Evolutionary conservation across 208 protist species (phyloP).

Genomic region (Porcisia deanei): DNA sequence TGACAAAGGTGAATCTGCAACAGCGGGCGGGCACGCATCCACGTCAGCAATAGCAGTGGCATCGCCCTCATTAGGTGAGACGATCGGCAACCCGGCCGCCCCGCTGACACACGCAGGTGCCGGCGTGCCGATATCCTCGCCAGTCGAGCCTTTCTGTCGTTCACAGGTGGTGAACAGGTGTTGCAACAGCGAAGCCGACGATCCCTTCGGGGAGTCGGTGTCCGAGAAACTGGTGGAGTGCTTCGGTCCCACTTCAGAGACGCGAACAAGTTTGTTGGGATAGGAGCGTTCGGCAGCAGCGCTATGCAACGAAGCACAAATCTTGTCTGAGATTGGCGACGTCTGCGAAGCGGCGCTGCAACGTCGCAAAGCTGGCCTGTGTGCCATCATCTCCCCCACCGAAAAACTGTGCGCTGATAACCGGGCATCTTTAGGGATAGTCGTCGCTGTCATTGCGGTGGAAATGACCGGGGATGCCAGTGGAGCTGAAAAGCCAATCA

Average conservation of each 20-base stretch:
- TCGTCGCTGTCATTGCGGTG: neutral
- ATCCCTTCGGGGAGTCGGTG: conserved; percentile 3
- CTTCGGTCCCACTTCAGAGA: conserved; percentile 2
- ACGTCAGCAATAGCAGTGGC: neutral
- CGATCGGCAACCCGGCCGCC: neutral
- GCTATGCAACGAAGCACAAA: neutral
- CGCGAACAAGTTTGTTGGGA: neutral
- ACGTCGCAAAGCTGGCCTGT: neutral
- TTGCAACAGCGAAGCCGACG: conserved; percentile 10
- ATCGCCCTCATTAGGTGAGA: neutral
- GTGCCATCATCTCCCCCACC: neutral
- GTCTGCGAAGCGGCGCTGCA: conserved; percentile 6
- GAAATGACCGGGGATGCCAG: neutral
- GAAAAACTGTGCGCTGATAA: neutral
- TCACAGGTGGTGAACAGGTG: conserved; percentile 17
- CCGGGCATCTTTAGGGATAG: neutral
- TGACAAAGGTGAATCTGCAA: neutral
- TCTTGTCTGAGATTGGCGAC: neutral
- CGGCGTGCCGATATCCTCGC: conserved; percentile 19
- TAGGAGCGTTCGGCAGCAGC: neutral
- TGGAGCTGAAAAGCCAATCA: conserved; percentile 11
- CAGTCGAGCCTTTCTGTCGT: conserved; percentile 5
- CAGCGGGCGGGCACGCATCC: neutral
- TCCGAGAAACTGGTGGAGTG: conserved; percentile 5
- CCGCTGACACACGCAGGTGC: neutral